Evolutionary conservation across 768 basidiomycete genomes (phyloP).

Genomic region (Phallus indusiatus): DNA sequence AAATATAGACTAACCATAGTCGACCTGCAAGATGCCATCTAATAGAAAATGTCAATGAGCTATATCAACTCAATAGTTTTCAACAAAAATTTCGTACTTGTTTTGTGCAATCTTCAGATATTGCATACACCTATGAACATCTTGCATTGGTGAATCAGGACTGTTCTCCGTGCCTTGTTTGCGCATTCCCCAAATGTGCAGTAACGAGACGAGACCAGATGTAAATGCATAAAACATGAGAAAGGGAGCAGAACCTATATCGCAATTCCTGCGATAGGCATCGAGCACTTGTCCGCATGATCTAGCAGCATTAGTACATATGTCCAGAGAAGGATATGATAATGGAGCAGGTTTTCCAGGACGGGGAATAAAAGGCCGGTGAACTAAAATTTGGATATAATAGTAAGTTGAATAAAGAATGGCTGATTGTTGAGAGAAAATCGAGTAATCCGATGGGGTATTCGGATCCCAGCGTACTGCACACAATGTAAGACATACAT

Average conservation of each 20-base stretch:
- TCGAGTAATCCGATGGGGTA: constrained; percentile 23
- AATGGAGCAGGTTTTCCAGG: constrained; percentile 36
- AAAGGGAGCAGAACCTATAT: constrained; percentile 20
- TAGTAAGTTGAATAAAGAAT: constrained; percentile 29
- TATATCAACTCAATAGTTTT: neutral
- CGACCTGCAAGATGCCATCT: constrained; percentile 43
- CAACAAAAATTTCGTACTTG: constrained; percentile 2
- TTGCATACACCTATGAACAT: constrained; percentile 51
- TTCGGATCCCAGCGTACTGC: constrained; percentile 35
- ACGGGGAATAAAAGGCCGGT: constrained; percentile 35
- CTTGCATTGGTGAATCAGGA: constrained; percentile 41
- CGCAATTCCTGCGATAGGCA: constrained; percentile 32
- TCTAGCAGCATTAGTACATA: constrained; percentile 74
- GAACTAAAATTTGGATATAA: constrained; percentile 30
- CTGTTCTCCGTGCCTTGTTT: constrained; percentile 37
- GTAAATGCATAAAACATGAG: constrained; percentile 35
- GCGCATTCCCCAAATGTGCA: constrained; percentile 59
- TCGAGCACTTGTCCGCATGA: constrained; percentile 68
- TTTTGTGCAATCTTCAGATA: constrained; percentile 35
- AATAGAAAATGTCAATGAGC: neutral
- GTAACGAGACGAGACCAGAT: constrained; percentile 46
- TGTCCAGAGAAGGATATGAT: constrained; percentile 60
- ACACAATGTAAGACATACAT: neutral
- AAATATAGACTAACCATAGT: constrained; percentile 31
- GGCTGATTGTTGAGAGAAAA: constrained; percentile 27